These are phyloP conservation scores for Xylaria nigripes DNA, from an alignment of 495 filamentous ascomycete genomes.

Conservation along the genomic window DNA sequence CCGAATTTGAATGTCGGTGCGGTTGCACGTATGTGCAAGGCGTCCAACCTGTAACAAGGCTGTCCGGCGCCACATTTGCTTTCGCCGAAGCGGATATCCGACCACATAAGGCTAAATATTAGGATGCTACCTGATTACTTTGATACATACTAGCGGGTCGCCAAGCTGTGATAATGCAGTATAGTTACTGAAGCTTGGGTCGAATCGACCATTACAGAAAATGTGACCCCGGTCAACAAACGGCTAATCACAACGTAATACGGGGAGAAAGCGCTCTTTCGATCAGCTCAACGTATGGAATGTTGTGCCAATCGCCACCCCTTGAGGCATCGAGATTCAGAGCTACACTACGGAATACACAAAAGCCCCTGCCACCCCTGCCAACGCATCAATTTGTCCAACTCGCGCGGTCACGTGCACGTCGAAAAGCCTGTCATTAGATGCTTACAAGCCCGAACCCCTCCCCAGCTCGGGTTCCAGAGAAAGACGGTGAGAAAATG, in stretches of 20 bases:
- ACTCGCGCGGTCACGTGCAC: conserved; percentile 12
- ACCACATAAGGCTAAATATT: conserved; percentile 5
- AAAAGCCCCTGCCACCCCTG: conserved; percentile 14
- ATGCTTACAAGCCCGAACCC: neutral
- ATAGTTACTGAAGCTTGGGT: conserved; percentile 11
- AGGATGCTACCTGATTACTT: neutral
- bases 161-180: conserved; percentile 17
- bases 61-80: conserved; percentile 1
- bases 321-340: conserved; percentile 15
- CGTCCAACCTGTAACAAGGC: conserved; percentile 8
- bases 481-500: conserved; percentile 14
- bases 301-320: conserved; percentile 19
- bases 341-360: too few relatives aligned
- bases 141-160: neutral
- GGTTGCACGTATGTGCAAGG: conserved; percentile 6
- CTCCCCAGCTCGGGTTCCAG: conserved; percentile 1
- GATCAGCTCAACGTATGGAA: neutral
- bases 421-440: neutral
- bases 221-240: neutral
- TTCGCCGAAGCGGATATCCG: neutral
- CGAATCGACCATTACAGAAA: neutral
- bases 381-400: conserved; percentile 25
- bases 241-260: neutral
- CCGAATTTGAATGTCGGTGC: conserved; percentile 4
- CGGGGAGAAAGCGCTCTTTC: conserved; percentile 1